Base-by-base conservation (phyloP, 805 yeast genomes). In the Pichia cabralensis region DNA sequence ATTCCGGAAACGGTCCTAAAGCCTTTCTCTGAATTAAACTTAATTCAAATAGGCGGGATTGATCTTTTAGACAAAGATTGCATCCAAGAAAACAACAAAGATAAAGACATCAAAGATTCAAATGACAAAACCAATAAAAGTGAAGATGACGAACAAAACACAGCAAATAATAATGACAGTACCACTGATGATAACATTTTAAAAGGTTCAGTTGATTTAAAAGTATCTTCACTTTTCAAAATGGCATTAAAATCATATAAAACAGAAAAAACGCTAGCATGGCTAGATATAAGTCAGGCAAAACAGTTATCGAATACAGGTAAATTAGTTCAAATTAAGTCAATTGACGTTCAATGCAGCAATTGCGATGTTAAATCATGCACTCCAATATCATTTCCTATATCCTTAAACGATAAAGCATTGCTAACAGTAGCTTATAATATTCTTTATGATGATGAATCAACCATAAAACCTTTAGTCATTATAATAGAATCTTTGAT, bases 371-470 rank as follows among this genome's bases (percentile, higher is more conserved):
- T 50, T 9, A 31, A 37, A 8, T 43, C 44, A 8, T 44, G 47
- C 24, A 46, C 53, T 3, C 23, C 36, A 3, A 26, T 54, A 3
- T 13, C 33, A 1, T 55, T 42, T 56, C 60, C 67, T 48, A 28
- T 67, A 55, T 18, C 18, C 10, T 36, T 55, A 17, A 32, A 29
- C 3, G 39, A 43, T 3, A 42, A 38, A 9, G 35, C 48, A 2
- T 41, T 36, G 8, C 31, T 55, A 5, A 42, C 50, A 8, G 33
- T 53, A 8, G 53, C 54, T 9, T 56, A 53, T 39, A 46, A 40
- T 24, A 37, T 56, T 8, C 39, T 34, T 13, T 55, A 43, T 32
- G 52, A 48, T 24, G 59, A 55, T 24, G 42, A 38, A 26, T 43
- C 48, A 19, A 31, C 46, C 32, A 33, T 49, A 13, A 54, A 56